Percentiles rank a stretch among this genome's conserved stretches.
phyloP scores from a whole-genome alignment of 805 yeast species.

The Lachancea thermotolerans region DNA sequence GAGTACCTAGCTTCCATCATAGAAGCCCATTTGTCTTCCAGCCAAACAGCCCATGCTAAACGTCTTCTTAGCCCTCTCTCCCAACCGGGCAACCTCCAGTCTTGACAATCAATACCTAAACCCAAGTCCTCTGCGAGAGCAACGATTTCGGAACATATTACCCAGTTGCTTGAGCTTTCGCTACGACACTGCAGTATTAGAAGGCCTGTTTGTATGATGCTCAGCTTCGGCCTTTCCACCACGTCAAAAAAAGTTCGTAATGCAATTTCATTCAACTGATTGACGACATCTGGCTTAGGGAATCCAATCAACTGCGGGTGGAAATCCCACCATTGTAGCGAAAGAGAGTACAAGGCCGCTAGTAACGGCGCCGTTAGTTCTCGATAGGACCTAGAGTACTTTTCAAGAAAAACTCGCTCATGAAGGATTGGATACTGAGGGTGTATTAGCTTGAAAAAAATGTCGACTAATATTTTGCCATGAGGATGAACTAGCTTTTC shows the following conservation, averaged over 20 bases:
- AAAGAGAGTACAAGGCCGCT: constrained; percentile 84
- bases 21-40: constrained; percentile 88
- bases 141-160: constrained; percentile 77
- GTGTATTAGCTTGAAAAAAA: constrained; percentile 79
- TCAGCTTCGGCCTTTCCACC: constrained; percentile 78
- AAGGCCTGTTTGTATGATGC: constrained; percentile 88
- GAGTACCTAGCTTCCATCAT: constrained; percentile 79
- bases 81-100: constrained; percentile 94
- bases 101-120: constrained; percentile 79
- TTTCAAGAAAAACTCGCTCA: constrained; percentile 84
- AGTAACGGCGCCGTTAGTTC: constrained; percentile 87
- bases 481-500: constrained; percentile 88
- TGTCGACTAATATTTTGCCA: constrained; percentile 72
- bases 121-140: constrained; percentile 88
- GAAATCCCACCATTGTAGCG: constrained; percentile 88
- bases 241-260: constrained; percentile 60
- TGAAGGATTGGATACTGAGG: constrained; percentile 90
- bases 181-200: constrained; percentile 56
- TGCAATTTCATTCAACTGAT: constrained; percentile 63
- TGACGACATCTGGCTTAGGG: constrained; percentile 68
- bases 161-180: constrained; percentile 71
- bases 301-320: constrained; percentile 63
- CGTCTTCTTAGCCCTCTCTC: constrained; percentile 83
- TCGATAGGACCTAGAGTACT: constrained; percentile 82
- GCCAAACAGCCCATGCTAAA: constrained; percentile 91